Conservation (phyloP, 2,329 filamentous ascomycete genomes). For the Penicillium sp. region DNA sequence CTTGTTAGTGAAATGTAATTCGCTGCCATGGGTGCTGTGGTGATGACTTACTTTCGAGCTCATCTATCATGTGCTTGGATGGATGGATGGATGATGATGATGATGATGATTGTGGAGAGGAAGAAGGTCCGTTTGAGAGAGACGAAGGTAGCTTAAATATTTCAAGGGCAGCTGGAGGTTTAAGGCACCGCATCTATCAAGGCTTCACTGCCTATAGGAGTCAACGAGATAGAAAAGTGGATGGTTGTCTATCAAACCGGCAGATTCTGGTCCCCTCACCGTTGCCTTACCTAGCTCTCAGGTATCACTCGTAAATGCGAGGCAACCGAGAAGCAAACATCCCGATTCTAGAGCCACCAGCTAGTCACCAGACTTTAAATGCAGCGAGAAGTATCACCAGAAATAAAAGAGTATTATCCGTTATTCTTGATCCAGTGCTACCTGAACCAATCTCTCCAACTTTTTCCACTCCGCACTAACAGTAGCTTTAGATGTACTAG, state of each 20-base stretch:
- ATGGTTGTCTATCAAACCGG: background rate
- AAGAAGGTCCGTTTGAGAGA: background rate
- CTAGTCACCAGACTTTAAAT: background rate
- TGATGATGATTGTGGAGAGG: no score
- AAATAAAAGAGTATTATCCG: background rate
- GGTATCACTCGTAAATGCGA: background rate
- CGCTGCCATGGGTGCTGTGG: background rate
- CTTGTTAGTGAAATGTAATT: background rate
- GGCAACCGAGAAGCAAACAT: background rate
- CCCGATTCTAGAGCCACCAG: background rate
- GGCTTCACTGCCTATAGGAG: background rate
- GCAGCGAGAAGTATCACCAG: background rate
- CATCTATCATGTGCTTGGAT: background rate
- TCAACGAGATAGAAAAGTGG: background rate
- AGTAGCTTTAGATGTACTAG: slow-evolving; percentile 28
- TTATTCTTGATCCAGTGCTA: slow-evolving; percentile 35
- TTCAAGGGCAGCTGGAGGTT: no score
- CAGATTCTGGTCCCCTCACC: background rate
- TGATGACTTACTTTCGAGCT: background rate
- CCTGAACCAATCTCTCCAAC: slow-evolving; percentile 47
- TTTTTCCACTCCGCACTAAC: slow-evolving; percentile 56
- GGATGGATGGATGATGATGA: background rate
- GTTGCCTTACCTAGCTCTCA: background rate
- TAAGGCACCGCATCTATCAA: background rate
- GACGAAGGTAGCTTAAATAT: background rate